Conservation (phyloP, 805 yeast genomes). For the Wickerhamiella nectarea region DNA sequence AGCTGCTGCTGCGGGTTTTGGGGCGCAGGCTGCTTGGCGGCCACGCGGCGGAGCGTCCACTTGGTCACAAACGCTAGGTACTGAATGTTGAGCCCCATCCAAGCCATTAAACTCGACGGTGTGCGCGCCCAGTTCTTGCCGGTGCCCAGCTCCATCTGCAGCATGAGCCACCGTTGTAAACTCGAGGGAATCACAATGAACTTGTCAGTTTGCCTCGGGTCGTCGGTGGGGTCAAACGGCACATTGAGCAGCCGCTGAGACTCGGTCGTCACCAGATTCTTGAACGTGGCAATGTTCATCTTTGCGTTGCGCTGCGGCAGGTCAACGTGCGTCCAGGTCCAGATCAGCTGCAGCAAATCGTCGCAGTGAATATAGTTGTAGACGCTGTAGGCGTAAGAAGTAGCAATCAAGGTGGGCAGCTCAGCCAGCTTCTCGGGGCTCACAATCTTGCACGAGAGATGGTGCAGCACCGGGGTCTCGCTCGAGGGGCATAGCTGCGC, state of each 20-base stretch:
- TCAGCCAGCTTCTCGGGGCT: slow-evolving; percentile 9
- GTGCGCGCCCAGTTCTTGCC: slow-evolving; percentile 33
- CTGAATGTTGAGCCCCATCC: slow-evolving; percentile 54
- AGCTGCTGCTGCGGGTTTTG: slow-evolving; percentile 31
- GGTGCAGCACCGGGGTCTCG: slow-evolving; percentile 13
- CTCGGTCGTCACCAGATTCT: slow-evolving; percentile 41
- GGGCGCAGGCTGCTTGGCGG: slow-evolving; percentile 25
- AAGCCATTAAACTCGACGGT: slow-evolving; percentile 37
- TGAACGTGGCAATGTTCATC: slow-evolving; percentile 24
- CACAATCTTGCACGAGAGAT: slow-evolving; percentile 11
- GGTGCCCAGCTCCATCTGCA: slow-evolving; percentile 55
- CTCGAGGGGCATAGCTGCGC: slow-evolving; percentile 14
- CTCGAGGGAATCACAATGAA: slow-evolving; percentile 58
- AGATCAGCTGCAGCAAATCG: slow-evolving; percentile 49
- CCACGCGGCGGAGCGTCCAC: slow-evolving; percentile 35
- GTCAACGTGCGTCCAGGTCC: slow-evolving; percentile 31
- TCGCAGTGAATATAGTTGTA: slow-evolving; percentile 54
- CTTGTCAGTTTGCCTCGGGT: slow-evolving; percentile 49
- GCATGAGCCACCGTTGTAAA: slow-evolving; percentile 52
- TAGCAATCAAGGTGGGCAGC: slow-evolving; percentile 45
- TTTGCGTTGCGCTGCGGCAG: slow-evolving; percentile 15
- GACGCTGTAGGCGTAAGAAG: slow-evolving; percentile 55
- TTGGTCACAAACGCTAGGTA: slow-evolving; percentile 59
- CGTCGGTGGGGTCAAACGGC: slow-evolving; percentile 54
- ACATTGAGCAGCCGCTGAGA: slow-evolving; percentile 65